Evolutionary conservation across 768 basidiomycete genomes (phyloP).

Genomic region (Russula abietina): DNA sequence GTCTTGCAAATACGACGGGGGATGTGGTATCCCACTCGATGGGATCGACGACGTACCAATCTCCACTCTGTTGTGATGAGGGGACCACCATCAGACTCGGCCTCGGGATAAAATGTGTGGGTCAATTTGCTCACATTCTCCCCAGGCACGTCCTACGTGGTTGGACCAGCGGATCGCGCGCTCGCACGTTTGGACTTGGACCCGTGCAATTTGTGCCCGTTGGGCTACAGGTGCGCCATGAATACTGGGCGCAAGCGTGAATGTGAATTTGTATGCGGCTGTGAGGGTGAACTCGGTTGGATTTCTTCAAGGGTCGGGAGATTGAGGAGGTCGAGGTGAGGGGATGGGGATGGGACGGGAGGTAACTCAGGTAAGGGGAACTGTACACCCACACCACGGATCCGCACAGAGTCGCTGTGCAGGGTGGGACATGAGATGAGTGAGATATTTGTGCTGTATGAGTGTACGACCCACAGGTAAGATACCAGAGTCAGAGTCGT

Average conservation of each 20-base stretch:
- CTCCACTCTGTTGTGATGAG: conserved; percentile 9
- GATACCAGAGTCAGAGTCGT: too few relatives aligned
- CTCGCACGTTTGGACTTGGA: conserved; percentile 20
- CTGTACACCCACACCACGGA: too few relatives aligned
- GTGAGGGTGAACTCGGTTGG: not conserved
- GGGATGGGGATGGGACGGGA: not conserved
- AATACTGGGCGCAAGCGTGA: not conserved
- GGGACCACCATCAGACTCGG: conserved; percentile 4
- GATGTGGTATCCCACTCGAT: conserved; percentile 16
- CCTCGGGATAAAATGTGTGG: not conserved
- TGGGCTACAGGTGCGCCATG: conserved; percentile 13
- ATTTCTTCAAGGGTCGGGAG: not conserved
- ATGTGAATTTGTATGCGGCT: too few relatives aligned
- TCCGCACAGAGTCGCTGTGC: too few relatives aligned
- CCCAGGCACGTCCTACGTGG: too few relatives aligned
- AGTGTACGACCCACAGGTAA: too few relatives aligned
- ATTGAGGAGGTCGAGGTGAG: not conserved
- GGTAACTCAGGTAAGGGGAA: too few relatives aligned
- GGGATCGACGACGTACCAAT: conserved; percentile 17
- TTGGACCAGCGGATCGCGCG: too few relatives aligned
- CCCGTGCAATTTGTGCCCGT: conserved; percentile 11
- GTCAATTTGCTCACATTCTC: too few relatives aligned
- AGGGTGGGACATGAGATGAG: too few relatives aligned
- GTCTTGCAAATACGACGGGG: conserved; percentile 17
- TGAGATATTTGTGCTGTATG: too few relatives aligned